Evolutionary conservation across 2,329 filamentous ascomycete species (phyloP), one percentile per base, ranked within the genome.

Genomic region (Fusarium siculi): DNA sequence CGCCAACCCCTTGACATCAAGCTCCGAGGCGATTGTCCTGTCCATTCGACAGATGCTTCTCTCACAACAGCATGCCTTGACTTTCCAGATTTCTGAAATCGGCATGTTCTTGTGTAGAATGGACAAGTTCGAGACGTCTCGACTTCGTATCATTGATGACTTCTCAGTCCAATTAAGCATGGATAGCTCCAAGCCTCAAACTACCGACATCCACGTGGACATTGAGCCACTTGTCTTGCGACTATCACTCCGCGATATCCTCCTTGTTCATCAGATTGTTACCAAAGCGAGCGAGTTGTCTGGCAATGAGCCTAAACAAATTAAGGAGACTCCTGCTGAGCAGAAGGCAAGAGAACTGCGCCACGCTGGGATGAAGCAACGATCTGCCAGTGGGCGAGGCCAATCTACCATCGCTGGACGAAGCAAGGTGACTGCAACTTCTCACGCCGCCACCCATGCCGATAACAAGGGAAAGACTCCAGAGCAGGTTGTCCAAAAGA

Each of bases 101-200:
- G 96, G 96, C 76, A 99, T 99, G 96, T 99, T 98, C 81, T 83
- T 99, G 37, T 99, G 97, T 80, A 93, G 96, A 18, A 99, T 99
- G 96, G 97, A 99, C 81, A 93, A 92, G 72, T 98, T 98, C 76
- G 96, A 99, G 75, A 95, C 93, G 7, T 95, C 92, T 44, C 91
- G 94, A 42, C 87, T 99, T 52, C 91, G 96, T 23, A 97, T 99
- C 69, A 89, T 99, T 37, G 97, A 99, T 79, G 95, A 99, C 81
- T 99, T 99, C 80, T 97, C 95, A 6, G 86, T 98, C 15, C 93
- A 96, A 72, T 87, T 97, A 76, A 96, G 94, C 6, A 90, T 99
- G 85, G 96, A 99, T 78, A 89, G 82, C 70, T 91, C 89, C 1
- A 84, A 85, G 55, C 79, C 84, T 1, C 91, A 90, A 74, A 77